These are phyloP conservation scores for Oryza coarctata DNA, from an alignment of 176 grass and related monocot genomes.

Conservation along the genomic window DNA sequence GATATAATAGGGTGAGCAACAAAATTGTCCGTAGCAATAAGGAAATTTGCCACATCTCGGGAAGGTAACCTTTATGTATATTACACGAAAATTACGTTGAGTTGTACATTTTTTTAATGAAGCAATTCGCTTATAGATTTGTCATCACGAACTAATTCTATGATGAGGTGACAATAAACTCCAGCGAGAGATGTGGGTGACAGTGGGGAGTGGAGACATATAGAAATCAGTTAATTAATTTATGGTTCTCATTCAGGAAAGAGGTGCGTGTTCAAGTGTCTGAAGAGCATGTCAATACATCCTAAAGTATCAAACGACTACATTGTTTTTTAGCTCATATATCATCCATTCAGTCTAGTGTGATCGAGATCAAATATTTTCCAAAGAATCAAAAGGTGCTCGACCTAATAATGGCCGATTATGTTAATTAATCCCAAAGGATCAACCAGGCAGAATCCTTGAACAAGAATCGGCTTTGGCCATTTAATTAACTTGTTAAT, in stretches of 20 bases:
- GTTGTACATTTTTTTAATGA: too few relatives aligned
- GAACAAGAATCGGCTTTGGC: neutral
- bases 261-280: neutral
- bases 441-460: neutral
- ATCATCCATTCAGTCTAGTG: neutral
- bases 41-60: too few relatives aligned
- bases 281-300: neutral
- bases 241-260: neutral
- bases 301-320: neutral
- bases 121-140: neutral
- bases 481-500: slow-evolving; percentile 3
- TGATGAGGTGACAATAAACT: neutral
- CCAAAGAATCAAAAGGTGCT: neutral
- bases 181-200: too few relatives aligned
- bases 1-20: too few relatives aligned
- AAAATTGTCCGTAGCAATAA: too few relatives aligned
- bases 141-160: neutral
- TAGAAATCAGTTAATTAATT: neutral
- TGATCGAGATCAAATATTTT: neutral
- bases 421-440: neutral
- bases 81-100: too few relatives aligned
- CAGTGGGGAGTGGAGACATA: neutral
- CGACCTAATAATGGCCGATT: neutral
- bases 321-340: neutral
- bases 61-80: too few relatives aligned